Conservation (phyloP, 768 basidiomycete genomes). For the Porphyrellus cyaneotinctus region DNA sequence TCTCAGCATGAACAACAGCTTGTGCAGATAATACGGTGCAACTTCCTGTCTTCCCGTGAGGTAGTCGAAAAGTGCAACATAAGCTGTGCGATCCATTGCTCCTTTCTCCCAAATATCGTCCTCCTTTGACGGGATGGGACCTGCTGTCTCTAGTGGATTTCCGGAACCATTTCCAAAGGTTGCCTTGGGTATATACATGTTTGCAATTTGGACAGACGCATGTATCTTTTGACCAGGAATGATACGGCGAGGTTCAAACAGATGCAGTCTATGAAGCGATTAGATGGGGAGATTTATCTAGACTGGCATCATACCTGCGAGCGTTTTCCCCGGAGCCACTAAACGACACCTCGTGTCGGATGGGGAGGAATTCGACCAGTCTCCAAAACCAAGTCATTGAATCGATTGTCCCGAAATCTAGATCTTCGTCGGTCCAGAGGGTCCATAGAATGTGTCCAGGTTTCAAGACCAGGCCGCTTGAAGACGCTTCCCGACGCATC, state of each 20-base stretch:
- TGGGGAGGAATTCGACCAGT: conserved; percentile 1
- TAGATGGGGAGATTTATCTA: not conserved
- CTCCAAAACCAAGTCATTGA: conserved; percentile 3
- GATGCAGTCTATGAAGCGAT: not conserved
- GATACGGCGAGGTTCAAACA: conserved; percentile 6
- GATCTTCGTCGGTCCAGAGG: conserved; percentile 6
- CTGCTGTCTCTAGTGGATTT: conserved; percentile 4
- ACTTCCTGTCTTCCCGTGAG: conserved; percentile 1
- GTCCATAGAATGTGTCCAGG: conserved; percentile 3
- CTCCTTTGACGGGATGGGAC: conserved; percentile 1
- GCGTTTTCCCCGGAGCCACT: conserved; percentile 2
- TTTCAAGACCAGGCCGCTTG: conserved; percentile 1
- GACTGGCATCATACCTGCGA: not conserved
- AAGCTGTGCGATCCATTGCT: conserved; percentile 1
- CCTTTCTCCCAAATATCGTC: conserved; percentile 7
- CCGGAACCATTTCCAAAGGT: conserved; percentile 9
- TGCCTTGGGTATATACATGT: conserved; percentile 8
- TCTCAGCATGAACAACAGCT: conserved; percentile 5
- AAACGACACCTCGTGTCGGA: conserved; percentile 6
- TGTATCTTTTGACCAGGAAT: conserved; percentile 9
- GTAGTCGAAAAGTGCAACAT: conserved; percentile 1
- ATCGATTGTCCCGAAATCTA: conserved; percentile 1
- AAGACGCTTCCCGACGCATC: conserved; percentile 3
- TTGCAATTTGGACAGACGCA: conserved; percentile 3
- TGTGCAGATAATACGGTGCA: conserved; percentile 5